Conservation (phyloP, 768 basidiomycete genomes). For the Suillus subaureus region DNA sequence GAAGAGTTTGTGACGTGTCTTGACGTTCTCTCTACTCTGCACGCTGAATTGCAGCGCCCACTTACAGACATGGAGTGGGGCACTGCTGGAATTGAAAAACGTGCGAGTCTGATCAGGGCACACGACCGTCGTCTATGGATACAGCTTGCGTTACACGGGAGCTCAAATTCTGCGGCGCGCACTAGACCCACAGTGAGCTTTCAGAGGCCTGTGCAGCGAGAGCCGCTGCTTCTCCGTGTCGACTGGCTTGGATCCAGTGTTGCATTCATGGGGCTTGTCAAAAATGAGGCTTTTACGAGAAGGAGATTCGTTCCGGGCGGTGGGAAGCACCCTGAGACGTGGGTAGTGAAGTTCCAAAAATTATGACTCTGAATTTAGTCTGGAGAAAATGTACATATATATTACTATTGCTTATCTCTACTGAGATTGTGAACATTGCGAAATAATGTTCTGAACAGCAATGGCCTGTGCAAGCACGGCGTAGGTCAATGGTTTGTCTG, state of each 20-base stretch:
- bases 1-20: constrained; percentile 7
- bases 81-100: neutral
- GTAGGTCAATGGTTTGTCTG: no score
- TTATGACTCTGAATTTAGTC: neutral
- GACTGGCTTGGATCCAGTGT: constrained; percentile 14
- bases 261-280: constrained; percentile 7
- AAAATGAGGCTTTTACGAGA: constrained; percentile 8
- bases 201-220: neutral
- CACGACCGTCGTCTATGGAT: constrained; percentile 3
- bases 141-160: neutral
- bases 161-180: neutral
- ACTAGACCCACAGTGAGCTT: neutral
- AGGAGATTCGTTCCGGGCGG: constrained; percentile 7
- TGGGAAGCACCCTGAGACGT: constrained; percentile 1
- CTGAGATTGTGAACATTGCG: no score
- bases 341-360: constrained; percentile 12
- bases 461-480: no score
- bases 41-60: constrained; percentile 8
- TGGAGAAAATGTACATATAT: neutral
- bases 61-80: constrained; percentile 11
- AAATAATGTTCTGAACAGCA: no score
- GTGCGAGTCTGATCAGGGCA: constrained; percentile 5
- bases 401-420: no score
- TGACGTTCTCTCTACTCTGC: neutral
- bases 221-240: constrained; percentile 6